phyloP scores from a whole-genome alignment of 1,284 basidiomycete genomes.

The Thelephora terrestris region DNA sequence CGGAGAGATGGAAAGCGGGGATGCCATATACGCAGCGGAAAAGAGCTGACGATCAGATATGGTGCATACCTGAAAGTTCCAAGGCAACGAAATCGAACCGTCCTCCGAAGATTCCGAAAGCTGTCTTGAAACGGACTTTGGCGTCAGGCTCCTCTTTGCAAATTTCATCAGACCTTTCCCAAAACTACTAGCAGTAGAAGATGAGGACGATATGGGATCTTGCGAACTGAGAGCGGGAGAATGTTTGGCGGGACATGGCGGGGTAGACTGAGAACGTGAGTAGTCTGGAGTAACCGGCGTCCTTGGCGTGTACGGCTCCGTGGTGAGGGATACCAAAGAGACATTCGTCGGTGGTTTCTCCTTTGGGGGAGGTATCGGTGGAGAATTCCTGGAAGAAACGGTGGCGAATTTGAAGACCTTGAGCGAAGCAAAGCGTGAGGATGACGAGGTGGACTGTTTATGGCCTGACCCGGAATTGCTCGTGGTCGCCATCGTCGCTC shows the following conservation, averaged over 20 bases:
- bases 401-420: conserved; percentile 45
- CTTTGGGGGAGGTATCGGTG: conserved; percentile 59
- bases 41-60: neutral
- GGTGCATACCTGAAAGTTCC: conserved; percentile 59
- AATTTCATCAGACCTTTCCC: conserved; percentile 42
- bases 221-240: conserved; percentile 10
- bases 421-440: conserved; percentile 49
- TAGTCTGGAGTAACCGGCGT: conserved; percentile 26
- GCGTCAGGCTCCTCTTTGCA: conserved; percentile 28
- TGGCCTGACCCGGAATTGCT: neutral
- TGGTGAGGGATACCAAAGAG: conserved; percentile 41
- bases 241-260: conserved; percentile 20
- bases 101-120: conserved; percentile 22
- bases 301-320: conserved; percentile 30
- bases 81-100: conserved; percentile 52
- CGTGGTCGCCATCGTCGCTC: neutral
- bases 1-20: neutral
- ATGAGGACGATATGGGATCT: conserved; percentile 13
- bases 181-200: conserved; percentile 24
- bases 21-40: neutral
- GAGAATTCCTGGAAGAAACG: conserved; percentile 18
- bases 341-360: conserved; percentile 38
- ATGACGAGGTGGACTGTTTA: conserved; percentile 18
- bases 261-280: conserved; percentile 22
- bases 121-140: conserved; percentile 23